Base-by-base conservation (phyloP, 1,284 basidiomycete genomes). In the Coriolopsis trogii region DNA sequence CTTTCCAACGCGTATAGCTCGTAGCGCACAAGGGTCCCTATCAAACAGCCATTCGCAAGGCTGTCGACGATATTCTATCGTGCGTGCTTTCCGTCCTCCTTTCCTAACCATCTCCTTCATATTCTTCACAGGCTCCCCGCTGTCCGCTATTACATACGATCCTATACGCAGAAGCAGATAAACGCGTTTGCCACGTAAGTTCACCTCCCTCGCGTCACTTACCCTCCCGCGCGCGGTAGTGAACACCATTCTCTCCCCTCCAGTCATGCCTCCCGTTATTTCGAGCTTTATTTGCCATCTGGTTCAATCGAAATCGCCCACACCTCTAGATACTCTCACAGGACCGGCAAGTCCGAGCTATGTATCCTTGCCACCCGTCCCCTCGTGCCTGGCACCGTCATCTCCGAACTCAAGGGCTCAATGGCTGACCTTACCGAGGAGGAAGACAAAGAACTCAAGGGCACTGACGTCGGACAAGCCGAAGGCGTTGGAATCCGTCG, bases 301-400 rank as follows among this genome's bases (percentile, higher is more conserved):
- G 87, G 89, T 44, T 85, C 80, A 49, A 91, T 93, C 60, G 91
- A 93, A 69, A 91, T 94, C 59, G 86, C 91, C 12, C 89, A 91
- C 68, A 94, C 91, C 0, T 87, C 88, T 26, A 81, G 92, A 23
- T 94, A 93, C 67, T 83, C 87, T 24, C 83, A 89, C 70, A 80
- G 80, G 54, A 93, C 91, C n/a, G 89, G 89, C 60, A 93, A 94
- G 70, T 89, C 90, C 28, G 94, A 96, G 66, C 75, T 96, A 6
- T 95, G 91, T 64, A 93, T 96, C 30, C 78, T 95, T 53, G 93
- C 93, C 13, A 93, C 91, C 23, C 84, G 87, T 29, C 71, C 79
- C 21, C 81, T 93, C 46, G 74, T 79, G 37, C 80, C 85, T 29
- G 89, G 90, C 53, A 76, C 82, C 49, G 82, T 92, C 55, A 85